phyloP scores from a whole-genome alignment of 805 yeast genomes.

The Candida peoriensis region DNA sequence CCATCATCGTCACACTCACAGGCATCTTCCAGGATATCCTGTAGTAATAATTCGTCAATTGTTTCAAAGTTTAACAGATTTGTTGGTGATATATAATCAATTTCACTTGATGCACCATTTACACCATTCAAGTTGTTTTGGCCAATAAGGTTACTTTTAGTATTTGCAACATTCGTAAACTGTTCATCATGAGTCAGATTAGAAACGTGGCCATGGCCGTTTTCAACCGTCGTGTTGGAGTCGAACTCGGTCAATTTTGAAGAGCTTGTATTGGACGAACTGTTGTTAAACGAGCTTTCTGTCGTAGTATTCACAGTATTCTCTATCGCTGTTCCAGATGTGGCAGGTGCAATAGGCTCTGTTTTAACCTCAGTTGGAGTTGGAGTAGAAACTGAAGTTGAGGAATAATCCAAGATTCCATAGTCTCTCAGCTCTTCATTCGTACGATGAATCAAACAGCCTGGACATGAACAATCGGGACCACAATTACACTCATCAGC shows the following conservation, averaged over 20 bases:
- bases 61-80: conserved; percentile 14
- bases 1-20: conserved; percentile 15
- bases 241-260: no score
- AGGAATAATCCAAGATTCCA: conserved; percentile 17
- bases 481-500: conserved; percentile 24
- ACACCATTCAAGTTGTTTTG: background rate
- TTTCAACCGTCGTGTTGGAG: no score
- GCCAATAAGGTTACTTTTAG: no score
- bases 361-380: background rate
- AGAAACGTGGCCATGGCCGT: no score
- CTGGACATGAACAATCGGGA: conserved; percentile 20
- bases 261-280: no score
- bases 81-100: conserved; percentile 1
- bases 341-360: background rate
- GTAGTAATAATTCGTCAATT: conserved; percentile 15
- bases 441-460: conserved; percentile 24
- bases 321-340: no score
- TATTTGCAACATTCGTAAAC: no score
- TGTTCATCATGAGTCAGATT: no score
- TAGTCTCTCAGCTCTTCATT: conserved; percentile 20
- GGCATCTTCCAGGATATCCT: conserved; percentile 12
- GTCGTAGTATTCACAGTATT: no score
- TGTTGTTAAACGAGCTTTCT: no score
- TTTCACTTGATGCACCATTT: conserved; percentile 1
- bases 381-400: conserved; percentile 16